phyloP scores from a whole-genome alignment of 2,329 filamentous ascomycete species.

The Fusarium agapanthi region DNA sequence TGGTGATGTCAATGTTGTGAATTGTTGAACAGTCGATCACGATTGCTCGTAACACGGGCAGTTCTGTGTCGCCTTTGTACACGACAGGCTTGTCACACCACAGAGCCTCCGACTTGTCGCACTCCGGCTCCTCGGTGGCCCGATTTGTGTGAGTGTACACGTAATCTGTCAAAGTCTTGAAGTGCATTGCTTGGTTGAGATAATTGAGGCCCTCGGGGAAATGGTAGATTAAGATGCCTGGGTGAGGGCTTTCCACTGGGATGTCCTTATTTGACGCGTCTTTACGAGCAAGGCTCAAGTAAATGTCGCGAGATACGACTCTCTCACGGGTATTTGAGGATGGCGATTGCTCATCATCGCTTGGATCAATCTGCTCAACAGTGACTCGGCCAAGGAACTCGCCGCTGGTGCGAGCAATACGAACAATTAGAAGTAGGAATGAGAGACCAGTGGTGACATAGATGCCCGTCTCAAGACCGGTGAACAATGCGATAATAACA shows the following conservation, averaged over 20 bases:
- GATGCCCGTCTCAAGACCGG: conserved; percentile 60
- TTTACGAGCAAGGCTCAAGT: conserved; percentile 51
- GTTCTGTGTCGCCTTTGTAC: conserved; percentile 23
- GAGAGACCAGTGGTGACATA: conserved; percentile 58
- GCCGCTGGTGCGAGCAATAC: conserved; percentile 57
- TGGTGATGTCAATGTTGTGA: conserved; percentile 66
- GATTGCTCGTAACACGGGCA: conserved; percentile 61
- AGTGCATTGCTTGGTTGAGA: conserved; percentile 59
- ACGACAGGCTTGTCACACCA: conserved; percentile 60
- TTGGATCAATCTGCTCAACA: conserved; percentile 22
- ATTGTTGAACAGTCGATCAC: conserved; percentile 67
- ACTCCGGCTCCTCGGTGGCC: conserved; percentile 48
- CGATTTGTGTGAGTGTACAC: conserved; percentile 47
- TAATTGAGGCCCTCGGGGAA: conserved; percentile 63
- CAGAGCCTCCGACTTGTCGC: conserved; percentile 54
- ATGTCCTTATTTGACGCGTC: conserved; percentile 58
- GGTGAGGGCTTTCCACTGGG: conserved; percentile 53
- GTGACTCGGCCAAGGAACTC: conserved; percentile 55
- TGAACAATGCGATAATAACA: conserved; percentile 66
- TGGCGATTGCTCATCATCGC: not conserved
- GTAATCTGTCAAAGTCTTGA: conserved; percentile 49
- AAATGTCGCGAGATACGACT: conserved; percentile 45
- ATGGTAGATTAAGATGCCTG: conserved; percentile 62
- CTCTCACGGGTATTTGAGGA: not conserved
- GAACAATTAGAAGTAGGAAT: conserved; percentile 53